phyloP scores from a whole-genome alignment of 2,329 filamentous ascomycete genomes.

The Penicillium fuscoglaucum region DNA sequence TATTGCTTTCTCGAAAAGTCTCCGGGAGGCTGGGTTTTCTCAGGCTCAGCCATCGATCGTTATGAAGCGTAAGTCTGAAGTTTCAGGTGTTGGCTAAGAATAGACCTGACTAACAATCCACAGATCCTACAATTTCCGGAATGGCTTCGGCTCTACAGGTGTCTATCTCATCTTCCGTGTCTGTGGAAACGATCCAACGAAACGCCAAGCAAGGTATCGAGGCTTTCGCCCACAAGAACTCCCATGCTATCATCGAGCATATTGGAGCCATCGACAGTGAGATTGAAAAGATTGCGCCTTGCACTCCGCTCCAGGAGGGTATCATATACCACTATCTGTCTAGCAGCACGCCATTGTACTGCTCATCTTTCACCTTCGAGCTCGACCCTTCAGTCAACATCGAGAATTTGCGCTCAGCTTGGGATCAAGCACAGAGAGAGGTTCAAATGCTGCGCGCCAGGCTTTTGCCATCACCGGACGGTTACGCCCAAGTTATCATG shows the following conservation, averaged over 20 bases:
- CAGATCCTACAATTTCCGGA: conserved; percentile 38
- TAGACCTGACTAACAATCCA: not conserved
- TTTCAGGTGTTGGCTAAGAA: not conserved
- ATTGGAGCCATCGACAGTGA: conserved; percentile 54
- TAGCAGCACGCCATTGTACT: conserved; percentile 64
- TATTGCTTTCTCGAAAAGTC: conserved; percentile 64
- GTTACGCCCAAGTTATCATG: conserved; percentile 71
- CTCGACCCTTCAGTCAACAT: conserved; percentile 52
- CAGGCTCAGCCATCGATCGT: conserved; percentile 65
- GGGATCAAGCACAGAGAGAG: conserved; percentile 53
- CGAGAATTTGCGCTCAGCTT: conserved; percentile 56
- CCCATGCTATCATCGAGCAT: conserved; percentile 52
- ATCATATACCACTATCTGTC: conserved; percentile 73
- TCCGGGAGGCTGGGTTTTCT: conserved; percentile 64
- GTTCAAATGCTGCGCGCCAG: conserved; percentile 69
- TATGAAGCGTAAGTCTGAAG: conserved; percentile 52
- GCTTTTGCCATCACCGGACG: conserved; percentile 72
- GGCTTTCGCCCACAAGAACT: conserved; percentile 64
- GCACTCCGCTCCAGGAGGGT: conserved; percentile 81
- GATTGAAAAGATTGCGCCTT: conserved; percentile 75
- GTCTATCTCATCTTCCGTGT: conserved; percentile 4
- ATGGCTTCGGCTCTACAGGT: conserved; percentile 36
- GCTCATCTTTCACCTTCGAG: conserved; percentile 69
- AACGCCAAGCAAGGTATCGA: conserved; percentile 62
- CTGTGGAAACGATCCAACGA: conserved; percentile 33